Percentiles rank a stretch among this genome's conserved stretches.
Conservation (phyloP, 164 flowering plant species). For the Cinnamomum chago region DNA sequence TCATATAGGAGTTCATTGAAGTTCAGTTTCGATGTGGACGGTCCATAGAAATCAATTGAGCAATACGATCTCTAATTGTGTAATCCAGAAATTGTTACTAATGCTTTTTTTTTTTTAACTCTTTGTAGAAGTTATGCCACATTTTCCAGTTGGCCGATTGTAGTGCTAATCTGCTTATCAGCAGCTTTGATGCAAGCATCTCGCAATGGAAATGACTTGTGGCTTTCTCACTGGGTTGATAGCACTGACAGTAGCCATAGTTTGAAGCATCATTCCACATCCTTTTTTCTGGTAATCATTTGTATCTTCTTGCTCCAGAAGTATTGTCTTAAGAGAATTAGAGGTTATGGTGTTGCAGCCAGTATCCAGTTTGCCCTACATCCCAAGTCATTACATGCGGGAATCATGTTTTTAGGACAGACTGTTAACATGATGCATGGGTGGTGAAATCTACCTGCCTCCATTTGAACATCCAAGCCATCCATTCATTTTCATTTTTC, state of each 20-base stretch:
- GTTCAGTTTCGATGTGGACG: not conserved
- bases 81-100: not conserved
- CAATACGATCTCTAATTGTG: not conserved
- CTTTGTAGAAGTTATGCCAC: constrained; percentile 72
- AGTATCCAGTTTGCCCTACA: no score
- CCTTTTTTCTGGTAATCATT: constrained; percentile 70
- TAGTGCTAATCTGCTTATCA: constrained; percentile 53
- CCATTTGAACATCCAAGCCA: no score
- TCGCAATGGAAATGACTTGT: constrained; percentile 95
- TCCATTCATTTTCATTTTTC: no score
- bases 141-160: constrained; percentile 68
- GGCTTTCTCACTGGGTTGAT: constrained; percentile 98
- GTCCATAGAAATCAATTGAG: not conserved
- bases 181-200: constrained; percentile 96
- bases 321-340: not conserved
- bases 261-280: constrained; percentile 35
- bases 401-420: not conserved
- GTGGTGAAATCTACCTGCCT: no score
- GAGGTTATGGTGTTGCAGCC: not conserved
- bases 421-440: no score
- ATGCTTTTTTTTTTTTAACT: not conserved
- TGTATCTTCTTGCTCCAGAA: constrained; percentile 1
- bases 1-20: not conserved
- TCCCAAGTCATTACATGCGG: no score
- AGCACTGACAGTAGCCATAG: constrained; percentile 27